A percentile compares a stretch with the other conserved stretches of the same genome.
Evolutionary conservation across 257 asterid species (phyloP).

Genomic region (Haberlea rhodopensis): DNA sequence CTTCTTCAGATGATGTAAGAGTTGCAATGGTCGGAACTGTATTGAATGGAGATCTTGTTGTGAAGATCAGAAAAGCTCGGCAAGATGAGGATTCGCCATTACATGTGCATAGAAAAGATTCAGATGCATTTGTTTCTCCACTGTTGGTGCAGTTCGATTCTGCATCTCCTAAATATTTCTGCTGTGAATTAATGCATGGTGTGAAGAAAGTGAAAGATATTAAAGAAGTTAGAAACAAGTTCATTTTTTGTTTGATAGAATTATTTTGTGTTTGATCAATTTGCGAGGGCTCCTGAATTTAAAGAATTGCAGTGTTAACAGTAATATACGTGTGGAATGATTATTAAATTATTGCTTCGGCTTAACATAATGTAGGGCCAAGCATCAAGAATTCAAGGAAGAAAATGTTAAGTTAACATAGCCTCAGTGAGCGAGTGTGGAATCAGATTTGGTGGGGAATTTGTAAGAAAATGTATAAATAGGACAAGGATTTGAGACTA

Average conservation of each 20-base stretch:
- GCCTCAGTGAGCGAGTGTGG: neutral
- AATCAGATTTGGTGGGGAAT: neutral
- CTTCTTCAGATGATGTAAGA: constrained; percentile 39
- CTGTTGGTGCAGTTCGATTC: constrained; percentile 29
- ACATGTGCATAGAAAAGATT: constrained; percentile 41
- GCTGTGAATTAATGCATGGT: constrained; percentile 37
- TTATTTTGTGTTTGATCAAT: neutral
- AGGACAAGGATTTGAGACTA: constrained; percentile 10
- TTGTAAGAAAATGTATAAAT: neutral
- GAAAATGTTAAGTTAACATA: constrained; percentile 8
- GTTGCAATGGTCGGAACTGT: constrained; percentile 45
- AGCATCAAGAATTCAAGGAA: constrained; percentile 17
- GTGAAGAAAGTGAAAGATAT: constrained; percentile 23
- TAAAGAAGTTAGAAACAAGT: constrained; percentile 22
- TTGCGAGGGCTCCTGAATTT: constrained; percentile 10
- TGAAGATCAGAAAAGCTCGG: constrained; percentile 51
- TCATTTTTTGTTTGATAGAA: constrained; percentile 26
- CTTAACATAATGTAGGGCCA: constrained; percentile 11
- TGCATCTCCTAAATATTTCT: constrained; percentile 42
- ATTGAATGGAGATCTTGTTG: constrained; percentile 39
- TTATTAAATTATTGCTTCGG: constrained; percentile 16
- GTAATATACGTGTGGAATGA: constrained; percentile 35
- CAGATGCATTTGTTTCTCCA: constrained; percentile 10
- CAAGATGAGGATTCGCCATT: constrained; percentile 42
- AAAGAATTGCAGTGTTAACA: constrained; percentile 16